A percentile compares a stretch with the other conserved stretches of the same genome.
Conservation (phyloP, 2,329 filamentous ascomycete species). For the Ceratocystis colombiana region DNA sequence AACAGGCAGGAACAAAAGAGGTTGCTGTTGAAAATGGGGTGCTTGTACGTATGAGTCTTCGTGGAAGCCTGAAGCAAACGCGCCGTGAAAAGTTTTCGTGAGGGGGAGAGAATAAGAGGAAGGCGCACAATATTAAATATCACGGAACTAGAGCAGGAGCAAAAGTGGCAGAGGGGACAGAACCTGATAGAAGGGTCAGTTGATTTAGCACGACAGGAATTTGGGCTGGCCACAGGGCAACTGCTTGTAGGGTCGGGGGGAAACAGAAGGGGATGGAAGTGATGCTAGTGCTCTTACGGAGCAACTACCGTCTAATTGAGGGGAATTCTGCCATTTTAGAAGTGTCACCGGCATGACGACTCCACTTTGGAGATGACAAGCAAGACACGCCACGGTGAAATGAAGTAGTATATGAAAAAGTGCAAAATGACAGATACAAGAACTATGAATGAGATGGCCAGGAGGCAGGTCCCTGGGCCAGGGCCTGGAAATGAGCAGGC, state of each 20-base stretch:
- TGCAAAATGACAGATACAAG: too few species aligned
- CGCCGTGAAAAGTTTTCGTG: background rate
- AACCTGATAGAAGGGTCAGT: background rate
- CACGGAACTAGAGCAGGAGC: background rate
- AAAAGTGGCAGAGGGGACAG: background rate
- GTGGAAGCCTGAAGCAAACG: too few species aligned
- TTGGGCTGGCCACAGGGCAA: background rate
- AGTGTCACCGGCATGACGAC: background rate
- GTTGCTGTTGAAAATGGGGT: too few species aligned
- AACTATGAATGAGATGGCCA: too few species aligned
- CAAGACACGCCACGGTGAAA: background rate
- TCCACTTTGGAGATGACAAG: background rate
- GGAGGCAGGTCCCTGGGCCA: too few species aligned
- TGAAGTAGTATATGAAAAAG: too few species aligned
- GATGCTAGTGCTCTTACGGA: background rate
- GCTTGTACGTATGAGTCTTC: too few species aligned
- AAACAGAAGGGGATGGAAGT: background rate
- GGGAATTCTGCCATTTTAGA: background rate
- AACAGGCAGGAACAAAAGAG: too few species aligned
- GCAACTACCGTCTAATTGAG: background rate
- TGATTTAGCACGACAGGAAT: background rate
- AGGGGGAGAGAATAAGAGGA: conserved; percentile 4
- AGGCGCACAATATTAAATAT: background rate
- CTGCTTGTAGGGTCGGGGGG: background rate
- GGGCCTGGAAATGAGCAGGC: too few species aligned